phyloP scores from a whole-genome alignment of 2,329 filamentous ascomycete species.

The Botrytis medusae region DNA sequence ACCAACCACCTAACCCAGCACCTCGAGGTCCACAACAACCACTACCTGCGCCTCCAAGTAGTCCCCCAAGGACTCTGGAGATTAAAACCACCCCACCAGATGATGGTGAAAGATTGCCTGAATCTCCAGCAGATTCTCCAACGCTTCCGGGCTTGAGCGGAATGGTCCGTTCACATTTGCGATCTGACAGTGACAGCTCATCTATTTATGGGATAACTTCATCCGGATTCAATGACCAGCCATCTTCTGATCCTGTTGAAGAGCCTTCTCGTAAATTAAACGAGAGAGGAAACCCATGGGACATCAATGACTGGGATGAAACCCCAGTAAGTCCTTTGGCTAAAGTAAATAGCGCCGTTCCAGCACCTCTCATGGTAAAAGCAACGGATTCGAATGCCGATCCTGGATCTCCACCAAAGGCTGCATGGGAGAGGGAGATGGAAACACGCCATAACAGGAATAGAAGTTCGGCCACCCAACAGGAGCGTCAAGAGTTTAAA shows the following conservation, averaged over 20 bases:
- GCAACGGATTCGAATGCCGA: slow-evolving; percentile 26
- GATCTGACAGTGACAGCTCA: slow-evolving; percentile 77
- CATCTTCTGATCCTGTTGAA: slow-evolving; percentile 41
- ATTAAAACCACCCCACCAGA: slow-evolving; percentile 19
- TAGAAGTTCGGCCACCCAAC: slow-evolving; percentile 51
- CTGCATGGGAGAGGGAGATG: slow-evolving; percentile 37
- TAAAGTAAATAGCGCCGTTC: slow-evolving; percentile 25
- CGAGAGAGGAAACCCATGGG: slow-evolving; percentile 49
- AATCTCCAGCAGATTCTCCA: slow-evolving; percentile 62
- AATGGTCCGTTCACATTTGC: slow-evolving; percentile 80
- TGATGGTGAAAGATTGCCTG: slow-evolving; percentile 10
- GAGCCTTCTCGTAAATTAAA: slow-evolving; percentile 39
- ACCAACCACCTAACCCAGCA: slow-evolving; percentile 18
- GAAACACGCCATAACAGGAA: slow-evolving; percentile 46
- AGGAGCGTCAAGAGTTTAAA: slow-evolving; percentile 69
- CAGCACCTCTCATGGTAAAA: slow-evolving; percentile 23
- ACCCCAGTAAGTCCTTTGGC: slow-evolving; percentile 16
- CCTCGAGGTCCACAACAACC: slow-evolving; percentile 7
- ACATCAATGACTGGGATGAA: slow-evolving; percentile 39
- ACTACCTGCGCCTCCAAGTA: slow-evolving; percentile 9
- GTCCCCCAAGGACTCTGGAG: not conserved
- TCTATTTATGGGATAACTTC: slow-evolving; percentile 66
- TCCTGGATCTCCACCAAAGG: slow-evolving; percentile 23
- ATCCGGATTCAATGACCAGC: slow-evolving; percentile 44
- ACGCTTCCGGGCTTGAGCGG: slow-evolving; percentile 76